Conservation (phyloP, 2,329 filamentous ascomycete genomes). For the Akanthomyces uredinophilus region DNA sequence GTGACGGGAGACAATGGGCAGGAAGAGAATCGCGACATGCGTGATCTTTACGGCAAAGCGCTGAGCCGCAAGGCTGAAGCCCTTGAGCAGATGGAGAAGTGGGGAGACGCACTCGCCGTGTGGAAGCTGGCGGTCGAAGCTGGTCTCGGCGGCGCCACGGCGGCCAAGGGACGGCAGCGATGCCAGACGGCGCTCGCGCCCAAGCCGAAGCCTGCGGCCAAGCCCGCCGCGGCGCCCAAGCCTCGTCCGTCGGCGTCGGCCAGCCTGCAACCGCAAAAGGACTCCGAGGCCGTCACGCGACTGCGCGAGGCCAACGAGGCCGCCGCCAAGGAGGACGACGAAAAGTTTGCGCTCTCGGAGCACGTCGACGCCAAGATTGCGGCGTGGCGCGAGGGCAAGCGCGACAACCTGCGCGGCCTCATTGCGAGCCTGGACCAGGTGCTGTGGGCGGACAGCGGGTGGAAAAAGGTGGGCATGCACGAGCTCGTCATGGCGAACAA, state of each 20-base stretch:
- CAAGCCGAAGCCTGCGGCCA: slow-evolving; percentile 49
- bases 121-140: slow-evolving; percentile 82
- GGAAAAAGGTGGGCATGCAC: slow-evolving; percentile 94
- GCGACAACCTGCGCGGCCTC: slow-evolving; percentile 85
- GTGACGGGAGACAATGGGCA: slow-evolving; percentile 53
- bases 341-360: slow-evolving; percentile 86
- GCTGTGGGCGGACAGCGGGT: slow-evolving; percentile 85
- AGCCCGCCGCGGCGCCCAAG: slow-evolving; percentile 33
- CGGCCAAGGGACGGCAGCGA: slow-evolving; percentile 78
- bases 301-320: slow-evolving; percentile 80
- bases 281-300: slow-evolving; percentile 73
- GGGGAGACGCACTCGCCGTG: slow-evolving; percentile 72
- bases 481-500: slow-evolving; percentile 89
- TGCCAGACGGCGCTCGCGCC: slow-evolving; percentile 83
- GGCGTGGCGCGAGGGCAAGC: slow-evolving; percentile 84
- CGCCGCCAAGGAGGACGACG: slow-evolving; percentile 81
- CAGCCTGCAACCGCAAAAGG: slow-evolving; percentile 40
- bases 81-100: slow-evolving; percentile 91
- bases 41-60: slow-evolving; percentile 88
- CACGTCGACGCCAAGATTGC: slow-evolving; percentile 74
- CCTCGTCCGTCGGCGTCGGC: slow-evolving; percentile 37
- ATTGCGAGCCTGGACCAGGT: slow-evolving; percentile 83
- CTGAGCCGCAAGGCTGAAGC: slow-evolving; percentile 93
- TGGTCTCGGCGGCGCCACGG: slow-evolving; percentile 78
- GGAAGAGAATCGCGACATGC: slow-evolving; percentile 74